Base-by-base conservation (phyloP, 768 basidiomycete genomes). In the Macrolepiota dolichaula region DNA sequence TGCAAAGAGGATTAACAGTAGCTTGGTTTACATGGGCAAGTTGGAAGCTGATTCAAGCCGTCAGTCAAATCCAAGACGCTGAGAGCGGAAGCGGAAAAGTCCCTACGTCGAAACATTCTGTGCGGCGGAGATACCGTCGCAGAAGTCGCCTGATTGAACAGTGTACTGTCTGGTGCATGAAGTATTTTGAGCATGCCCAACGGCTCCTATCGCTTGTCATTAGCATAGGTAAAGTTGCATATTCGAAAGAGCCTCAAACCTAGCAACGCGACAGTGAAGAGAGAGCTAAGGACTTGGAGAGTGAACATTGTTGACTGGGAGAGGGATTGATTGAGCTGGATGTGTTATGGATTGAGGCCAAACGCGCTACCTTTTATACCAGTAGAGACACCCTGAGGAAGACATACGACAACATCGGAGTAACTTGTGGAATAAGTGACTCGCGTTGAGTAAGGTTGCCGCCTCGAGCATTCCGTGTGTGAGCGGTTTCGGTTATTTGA, bases 121-220 rank as follows among this genome's bases (percentile, higher is more conserved):
- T 2, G 73, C 71, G 4, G 75, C 76, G n/a, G 80, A 84, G 68
- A 87, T 86, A 35, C 63, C 70, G 67, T 85, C 79, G 70, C 87
- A 89, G 60, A 77, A 82, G 69, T 87, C 85, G 5, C 81, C 81
- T 4, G 68, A 44, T 24, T 70, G 65, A 37, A 89, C 79, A 19
- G 77, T 79, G 64, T 82, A 84, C 66, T 69, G 79, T 61, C 84
- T 79, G 15, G 76, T 76, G 64, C 87, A 88, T 11, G 57, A 3
- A n/a, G 60, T 35, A 15, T 24, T 7, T 24, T 54, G 52, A 19
- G 52, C 52, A 25, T 38, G 52, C 38, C 52, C 52, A 7, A 25
- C 17, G 24, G 10, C 38, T 29, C 35, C 52, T 54, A 13, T 36
- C 2, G 22, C 6, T 12, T 13, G n/a, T 38, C 9, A 19, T 54